phyloP scores from a whole-genome alignment of 2,329 filamentous ascomycete genomes.

The Claviceps arundinis region DNA sequence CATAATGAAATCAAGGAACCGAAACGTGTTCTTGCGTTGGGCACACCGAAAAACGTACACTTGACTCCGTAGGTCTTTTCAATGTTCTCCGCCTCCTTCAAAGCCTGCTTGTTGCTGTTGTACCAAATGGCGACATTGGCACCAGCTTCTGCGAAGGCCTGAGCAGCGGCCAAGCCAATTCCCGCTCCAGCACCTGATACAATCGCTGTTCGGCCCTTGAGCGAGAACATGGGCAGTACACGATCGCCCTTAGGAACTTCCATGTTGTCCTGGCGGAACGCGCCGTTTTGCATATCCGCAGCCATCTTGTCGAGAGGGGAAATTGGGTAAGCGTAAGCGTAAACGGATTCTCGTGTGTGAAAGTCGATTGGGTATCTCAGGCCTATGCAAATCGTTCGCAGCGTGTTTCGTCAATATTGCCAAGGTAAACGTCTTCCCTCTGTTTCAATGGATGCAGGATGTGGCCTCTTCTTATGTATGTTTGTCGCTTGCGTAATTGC shows the following conservation, averaged over 20 bases:
- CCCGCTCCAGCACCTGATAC: conserved; percentile 54
- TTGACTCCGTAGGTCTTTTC: conserved; percentile 54
- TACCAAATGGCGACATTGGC: conserved; percentile 64
- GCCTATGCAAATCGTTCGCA: too few species aligned
- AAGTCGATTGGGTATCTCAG: too few species aligned
- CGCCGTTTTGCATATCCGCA: conserved; percentile 30
- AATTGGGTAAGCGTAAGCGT: too few species aligned
- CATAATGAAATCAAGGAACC: neutral
- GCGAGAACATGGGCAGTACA: conserved; percentile 53
- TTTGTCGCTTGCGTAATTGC: too few species aligned
- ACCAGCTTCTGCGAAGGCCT: conserved; percentile 54
- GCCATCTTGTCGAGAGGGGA: conserved; percentile 15
- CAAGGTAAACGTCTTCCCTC: too few species aligned
- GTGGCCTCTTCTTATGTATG: too few species aligned
- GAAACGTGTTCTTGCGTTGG: neutral
- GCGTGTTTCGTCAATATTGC: too few species aligned
- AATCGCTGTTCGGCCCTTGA: conserved; percentile 57
- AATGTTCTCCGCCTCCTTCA: conserved; percentile 48
- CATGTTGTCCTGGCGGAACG: conserved; percentile 46
- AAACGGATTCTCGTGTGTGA: too few species aligned
- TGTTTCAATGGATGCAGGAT: too few species aligned
- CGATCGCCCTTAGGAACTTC: conserved; percentile 30
- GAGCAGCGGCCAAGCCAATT: conserved; percentile 52
- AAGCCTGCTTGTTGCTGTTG: conserved; percentile 52
- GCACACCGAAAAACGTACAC: conserved; percentile 30